These are phyloP conservation scores for Aegilops sharonensis DNA, from an alignment of 176 grass and related monocot genomes.

Conservation along the genomic window DNA sequence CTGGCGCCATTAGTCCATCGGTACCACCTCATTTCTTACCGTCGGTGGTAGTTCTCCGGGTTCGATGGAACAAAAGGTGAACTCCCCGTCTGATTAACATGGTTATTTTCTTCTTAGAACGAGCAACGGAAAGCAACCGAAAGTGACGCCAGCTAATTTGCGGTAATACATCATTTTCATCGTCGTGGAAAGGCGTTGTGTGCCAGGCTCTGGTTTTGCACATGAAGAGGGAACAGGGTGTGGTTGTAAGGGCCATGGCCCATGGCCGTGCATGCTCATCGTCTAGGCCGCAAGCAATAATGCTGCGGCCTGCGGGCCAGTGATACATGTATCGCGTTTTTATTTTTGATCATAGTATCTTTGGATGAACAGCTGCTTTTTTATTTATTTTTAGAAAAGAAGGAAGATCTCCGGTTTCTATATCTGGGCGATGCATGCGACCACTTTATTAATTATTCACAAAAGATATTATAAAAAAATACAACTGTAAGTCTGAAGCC, in stretches of 20 bases:
- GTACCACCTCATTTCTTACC: neutral
- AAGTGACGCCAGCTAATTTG: neutral
- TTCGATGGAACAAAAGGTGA: neutral
- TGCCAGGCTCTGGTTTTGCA: neutral
- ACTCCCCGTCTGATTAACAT: neutral
- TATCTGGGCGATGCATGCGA: too few relatives aligned
- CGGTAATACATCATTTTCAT: neutral
- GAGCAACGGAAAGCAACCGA: neutral
- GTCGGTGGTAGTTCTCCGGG: too few relatives aligned
- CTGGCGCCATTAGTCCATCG: too few relatives aligned
- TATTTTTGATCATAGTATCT: too few relatives aligned
- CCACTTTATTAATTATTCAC: too few relatives aligned
- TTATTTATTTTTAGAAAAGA: too few relatives aligned
- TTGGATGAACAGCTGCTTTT: too few relatives aligned
- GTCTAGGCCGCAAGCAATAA: neutral
- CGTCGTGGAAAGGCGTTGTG: neutral
- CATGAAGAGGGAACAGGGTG: slow-evolving; percentile 29
- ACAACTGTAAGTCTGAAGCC: too few relatives aligned
- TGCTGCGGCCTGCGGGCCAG: slow-evolving; percentile 6
- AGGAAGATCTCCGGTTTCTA: too few relatives aligned
- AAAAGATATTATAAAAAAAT: too few relatives aligned
- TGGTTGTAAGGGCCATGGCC: slow-evolving; percentile 29
- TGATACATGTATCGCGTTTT: too few relatives aligned
- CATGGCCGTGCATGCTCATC: neutral
- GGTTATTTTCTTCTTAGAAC: too few relatives aligned